A percentile compares a stretch with the other conserved stretches of the same genome.
Conservation (phyloP, 2,329 filamentous ascomycete species). For the Monascus ruber region DNA sequence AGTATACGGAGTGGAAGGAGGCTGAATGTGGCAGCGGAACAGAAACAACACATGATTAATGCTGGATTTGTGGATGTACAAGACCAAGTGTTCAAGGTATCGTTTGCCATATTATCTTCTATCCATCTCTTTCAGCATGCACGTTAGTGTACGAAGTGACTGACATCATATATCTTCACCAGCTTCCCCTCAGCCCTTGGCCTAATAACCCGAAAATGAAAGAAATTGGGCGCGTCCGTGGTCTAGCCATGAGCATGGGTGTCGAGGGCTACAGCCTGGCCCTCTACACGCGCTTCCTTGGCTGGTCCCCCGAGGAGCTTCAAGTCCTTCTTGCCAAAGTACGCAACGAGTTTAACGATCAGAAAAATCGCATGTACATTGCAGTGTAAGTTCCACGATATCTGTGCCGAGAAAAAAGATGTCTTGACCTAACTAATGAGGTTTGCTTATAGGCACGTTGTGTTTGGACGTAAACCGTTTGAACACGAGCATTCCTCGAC, state of each 20-base stretch:
- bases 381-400: conserved; percentile 3
- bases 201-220: conserved; percentile 39
- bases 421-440: neutral
- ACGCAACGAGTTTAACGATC: conserved; percentile 14
- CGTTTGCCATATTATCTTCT: no score
- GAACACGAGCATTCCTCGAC: no score
- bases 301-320: conserved; percentile 34
- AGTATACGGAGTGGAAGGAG: conserved; percentile 5
- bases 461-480: conserved; percentile 1
- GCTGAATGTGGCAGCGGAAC: conserved; percentile 22
- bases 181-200: conserved; percentile 36
- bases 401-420: neutral
- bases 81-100: conserved; percentile 13
- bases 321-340: conserved; percentile 26
- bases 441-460: neutral
- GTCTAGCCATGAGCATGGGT: conserved; percentile 29
- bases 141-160: no score
- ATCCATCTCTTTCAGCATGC: no score
- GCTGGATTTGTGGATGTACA: conserved; percentile 35
- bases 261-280: conserved; percentile 33
- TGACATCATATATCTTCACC: conserved; percentile 9
- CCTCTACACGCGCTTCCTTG: conserved; percentile 29
- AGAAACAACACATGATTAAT: conserved; percentile 27
- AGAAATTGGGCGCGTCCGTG: conserved; percentile 36
- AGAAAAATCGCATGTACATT: conserved; percentile 18